Conservation (phyloP, 2,329 filamentous ascomycete genomes). For the Cytospora leucostoma region DNA sequence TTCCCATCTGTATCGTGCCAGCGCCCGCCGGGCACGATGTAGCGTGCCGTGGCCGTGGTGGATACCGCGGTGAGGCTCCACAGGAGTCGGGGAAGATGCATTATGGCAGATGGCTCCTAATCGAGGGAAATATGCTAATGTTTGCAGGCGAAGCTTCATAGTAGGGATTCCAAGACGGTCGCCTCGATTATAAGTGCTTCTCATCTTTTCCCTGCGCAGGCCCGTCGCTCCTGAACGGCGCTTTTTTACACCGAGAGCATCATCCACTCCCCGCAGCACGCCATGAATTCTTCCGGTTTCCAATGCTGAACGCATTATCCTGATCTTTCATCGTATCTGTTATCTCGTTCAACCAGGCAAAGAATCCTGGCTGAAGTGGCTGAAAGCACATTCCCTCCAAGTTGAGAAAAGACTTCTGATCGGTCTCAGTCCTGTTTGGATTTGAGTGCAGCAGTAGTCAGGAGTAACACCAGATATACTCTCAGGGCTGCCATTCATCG, state of each 20-base stretch:
- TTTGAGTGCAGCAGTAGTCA: no score
- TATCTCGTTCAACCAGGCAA: neutral
- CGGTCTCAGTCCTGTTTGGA: no score
- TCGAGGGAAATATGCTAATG: neutral
- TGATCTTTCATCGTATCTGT: no score
- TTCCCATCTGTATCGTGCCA: conserved; percentile 63
- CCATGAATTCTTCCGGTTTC: conserved; percentile 17
- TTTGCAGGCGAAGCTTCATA: neutral
- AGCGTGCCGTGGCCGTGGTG: conserved; percentile 35
- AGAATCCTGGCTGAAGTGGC: neutral
- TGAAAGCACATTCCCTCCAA: neutral
- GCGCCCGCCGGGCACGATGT: conserved; percentile 62
- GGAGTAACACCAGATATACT: no score
- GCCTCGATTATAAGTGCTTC: neutral
- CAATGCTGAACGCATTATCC: no score
- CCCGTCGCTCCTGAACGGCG: conserved; percentile 6
- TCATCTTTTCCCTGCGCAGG: neutral
- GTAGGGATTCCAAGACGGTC: neutral
- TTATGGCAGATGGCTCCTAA: neutral
- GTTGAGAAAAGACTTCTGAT: neutral
- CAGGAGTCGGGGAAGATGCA: conserved; percentile 12
- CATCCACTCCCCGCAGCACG: conserved; percentile 19
- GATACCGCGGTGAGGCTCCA: conserved; percentile 8
- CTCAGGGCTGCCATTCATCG: no score
- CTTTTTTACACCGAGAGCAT: conserved; percentile 14